Evolutionary conservation across 306 rosid species (phyloP).

Genomic region (Acacia crassicarpa): DNA sequence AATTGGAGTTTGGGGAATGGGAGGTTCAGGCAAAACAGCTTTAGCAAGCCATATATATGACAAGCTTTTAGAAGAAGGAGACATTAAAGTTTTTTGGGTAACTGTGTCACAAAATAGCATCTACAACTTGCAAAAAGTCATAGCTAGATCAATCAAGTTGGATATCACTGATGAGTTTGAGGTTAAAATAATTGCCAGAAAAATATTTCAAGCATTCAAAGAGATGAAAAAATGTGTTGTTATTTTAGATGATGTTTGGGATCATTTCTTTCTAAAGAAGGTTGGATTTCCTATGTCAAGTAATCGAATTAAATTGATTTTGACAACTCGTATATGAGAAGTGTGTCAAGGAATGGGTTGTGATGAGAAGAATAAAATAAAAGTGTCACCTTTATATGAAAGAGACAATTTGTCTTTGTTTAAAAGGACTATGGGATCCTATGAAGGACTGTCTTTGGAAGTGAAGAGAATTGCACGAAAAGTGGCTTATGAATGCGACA

Average conservation of each 20-base stretch:
- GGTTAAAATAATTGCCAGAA: not conserved
- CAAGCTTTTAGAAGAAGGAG: not conserved
- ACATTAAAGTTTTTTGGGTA: not conserved
- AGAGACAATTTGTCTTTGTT: too few relatives aligned
- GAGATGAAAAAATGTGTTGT: not conserved
- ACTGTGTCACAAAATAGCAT: not conserved
- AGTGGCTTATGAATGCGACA: not conserved
- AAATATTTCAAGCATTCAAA: not conserved
- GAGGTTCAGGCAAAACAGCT: not conserved
- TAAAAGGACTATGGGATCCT: not conserved
- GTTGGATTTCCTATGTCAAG: not conserved
- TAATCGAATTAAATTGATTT: not conserved
- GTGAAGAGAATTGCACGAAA: not conserved
- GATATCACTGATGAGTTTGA: not conserved
- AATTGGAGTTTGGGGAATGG: not conserved
- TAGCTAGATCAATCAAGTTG: not conserved
- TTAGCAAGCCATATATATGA: not conserved
- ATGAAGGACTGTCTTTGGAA: not conserved
- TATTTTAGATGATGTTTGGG: not conserved
- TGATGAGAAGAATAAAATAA: too few relatives aligned
- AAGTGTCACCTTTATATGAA: too few relatives aligned
- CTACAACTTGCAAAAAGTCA: not conserved
- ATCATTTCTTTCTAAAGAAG: not conserved
- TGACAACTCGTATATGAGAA: not conserved
- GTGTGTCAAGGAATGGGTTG: not conserved